Percentiles rank a stretch among this genome's conserved stretches.
Conservation (phyloP, 164 flowering plant species). For the Warburgia ugandensis region DNA sequence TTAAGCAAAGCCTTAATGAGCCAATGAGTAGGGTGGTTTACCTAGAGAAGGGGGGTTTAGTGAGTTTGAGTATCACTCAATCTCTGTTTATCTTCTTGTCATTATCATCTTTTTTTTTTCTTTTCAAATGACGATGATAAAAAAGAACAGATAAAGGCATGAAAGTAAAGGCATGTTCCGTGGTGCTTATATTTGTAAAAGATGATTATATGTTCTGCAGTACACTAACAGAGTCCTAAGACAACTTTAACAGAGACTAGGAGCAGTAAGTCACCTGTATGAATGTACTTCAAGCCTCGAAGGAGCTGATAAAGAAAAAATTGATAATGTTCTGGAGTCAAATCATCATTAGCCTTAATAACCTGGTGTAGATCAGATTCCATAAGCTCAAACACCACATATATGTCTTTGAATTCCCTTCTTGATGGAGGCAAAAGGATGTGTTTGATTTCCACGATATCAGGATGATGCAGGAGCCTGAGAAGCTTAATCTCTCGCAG, state of each 20-base stretch:
- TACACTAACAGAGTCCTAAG: not conserved
- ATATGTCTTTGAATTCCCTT: constrained; percentile 93
- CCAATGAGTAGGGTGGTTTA: no score
- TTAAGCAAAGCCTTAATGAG: no score
- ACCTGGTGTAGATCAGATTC: constrained; percentile 97
- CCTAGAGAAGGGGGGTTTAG: no score
- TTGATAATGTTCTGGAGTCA: constrained; percentile 94
- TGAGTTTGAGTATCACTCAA: no score
- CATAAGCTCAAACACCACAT: constrained; percentile 97
- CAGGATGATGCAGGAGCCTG: constrained; percentile 86
- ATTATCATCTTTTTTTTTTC: no score
- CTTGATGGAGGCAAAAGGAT: constrained; percentile 91
- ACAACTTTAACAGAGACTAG: not conserved
- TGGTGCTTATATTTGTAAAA: not conserved
- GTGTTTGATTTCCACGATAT: constrained; percentile 96
- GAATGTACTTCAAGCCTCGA: constrained; percentile 87
- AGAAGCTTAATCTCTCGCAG: constrained; percentile 96
- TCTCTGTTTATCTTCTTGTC: no score
- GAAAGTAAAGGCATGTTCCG: no score
- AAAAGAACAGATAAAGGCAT: no score
- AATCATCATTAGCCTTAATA: constrained; percentile 94
- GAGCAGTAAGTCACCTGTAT: constrained; percentile 54
- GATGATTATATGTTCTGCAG: not conserved
- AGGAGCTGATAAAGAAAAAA: constrained; percentile 97
- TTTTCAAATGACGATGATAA: no score